Conservation (phyloP, 2,329 filamentous ascomycete species). For the Sphaceloma murrayae region DNA sequence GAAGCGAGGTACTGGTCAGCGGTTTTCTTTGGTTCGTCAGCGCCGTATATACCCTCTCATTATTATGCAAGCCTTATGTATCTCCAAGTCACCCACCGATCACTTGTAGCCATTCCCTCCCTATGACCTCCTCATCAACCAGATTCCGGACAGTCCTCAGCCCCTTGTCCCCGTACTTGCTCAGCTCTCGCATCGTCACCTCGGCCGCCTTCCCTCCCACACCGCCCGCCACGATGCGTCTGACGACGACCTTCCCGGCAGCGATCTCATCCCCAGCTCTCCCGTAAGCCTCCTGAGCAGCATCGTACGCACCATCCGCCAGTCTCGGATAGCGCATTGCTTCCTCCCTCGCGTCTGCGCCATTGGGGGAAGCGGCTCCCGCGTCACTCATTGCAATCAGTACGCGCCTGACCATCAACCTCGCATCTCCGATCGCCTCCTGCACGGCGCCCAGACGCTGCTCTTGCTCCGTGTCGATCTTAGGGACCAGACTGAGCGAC, state of each 20-base stretch:
- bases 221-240: not conserved
- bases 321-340: no score
- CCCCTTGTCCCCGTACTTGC: not conserved
- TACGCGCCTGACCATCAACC: not conserved
- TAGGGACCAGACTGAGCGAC: conserved; percentile 2
- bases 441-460: conserved; percentile 1
- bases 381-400: not conserved
- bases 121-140: conserved; percentile 4
- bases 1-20: not conserved
- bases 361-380: not conserved
- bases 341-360: not conserved
- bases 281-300: not conserved
- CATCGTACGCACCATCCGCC: not conserved
- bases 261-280: conserved; percentile 5
- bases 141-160: not conserved
- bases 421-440: conserved; percentile 4
- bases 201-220: not conserved
- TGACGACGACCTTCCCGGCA: not conserved
- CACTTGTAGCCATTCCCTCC: not conserved
- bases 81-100: conserved; percentile 1
- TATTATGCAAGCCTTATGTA: not conserved
- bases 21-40: not conserved
- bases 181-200: not conserved
- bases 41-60: conserved; percentile 12
- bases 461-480: conserved; percentile 2